Evolutionary conservation across 345 rosid species (phyloP).

Genomic region (Cardiospermum halicacabum): DNA sequence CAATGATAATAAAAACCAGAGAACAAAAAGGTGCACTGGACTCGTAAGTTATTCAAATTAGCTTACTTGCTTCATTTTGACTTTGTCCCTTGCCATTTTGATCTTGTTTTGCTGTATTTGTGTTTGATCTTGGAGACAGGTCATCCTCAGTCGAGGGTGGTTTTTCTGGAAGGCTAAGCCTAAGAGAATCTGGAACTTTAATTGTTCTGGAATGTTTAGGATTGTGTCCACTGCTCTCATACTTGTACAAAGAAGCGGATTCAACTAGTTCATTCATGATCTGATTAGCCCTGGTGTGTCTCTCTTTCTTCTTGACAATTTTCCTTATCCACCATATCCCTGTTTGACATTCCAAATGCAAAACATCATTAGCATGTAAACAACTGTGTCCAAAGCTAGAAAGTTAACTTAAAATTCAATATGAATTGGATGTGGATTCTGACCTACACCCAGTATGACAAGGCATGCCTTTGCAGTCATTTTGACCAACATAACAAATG

Average conservation of each 20-base stretch:
- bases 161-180: not conserved
- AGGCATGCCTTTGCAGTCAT: not conserved
- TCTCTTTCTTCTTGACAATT: slow-evolving; percentile 2
- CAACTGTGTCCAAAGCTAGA: not conserved
- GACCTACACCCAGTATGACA: not conserved
- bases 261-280: slow-evolving; percentile 7
- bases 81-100: not conserved
- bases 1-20: not conserved
- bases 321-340: slow-evolving; percentile 3
- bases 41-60: not conserved
- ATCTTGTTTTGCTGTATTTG: not conserved
- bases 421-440: not conserved
- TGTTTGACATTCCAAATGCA: not conserved
- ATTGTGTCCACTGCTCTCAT: not conserved
- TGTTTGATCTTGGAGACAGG: not conserved
- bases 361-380: not conserved
- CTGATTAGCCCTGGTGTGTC: slow-evolving; percentile 8
- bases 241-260: slow-evolving; percentile 5
- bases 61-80: not conserved
- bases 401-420: not conserved
- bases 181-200: not conserved
- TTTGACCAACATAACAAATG: not conserved
- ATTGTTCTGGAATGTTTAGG: not conserved
- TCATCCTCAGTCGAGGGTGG: not conserved
- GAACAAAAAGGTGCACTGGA: not conserved